Evolutionary conservation across 2,329 filamentous ascomycete genomes (phyloP).

Genomic region (Metarhizium robertsii): DNA sequence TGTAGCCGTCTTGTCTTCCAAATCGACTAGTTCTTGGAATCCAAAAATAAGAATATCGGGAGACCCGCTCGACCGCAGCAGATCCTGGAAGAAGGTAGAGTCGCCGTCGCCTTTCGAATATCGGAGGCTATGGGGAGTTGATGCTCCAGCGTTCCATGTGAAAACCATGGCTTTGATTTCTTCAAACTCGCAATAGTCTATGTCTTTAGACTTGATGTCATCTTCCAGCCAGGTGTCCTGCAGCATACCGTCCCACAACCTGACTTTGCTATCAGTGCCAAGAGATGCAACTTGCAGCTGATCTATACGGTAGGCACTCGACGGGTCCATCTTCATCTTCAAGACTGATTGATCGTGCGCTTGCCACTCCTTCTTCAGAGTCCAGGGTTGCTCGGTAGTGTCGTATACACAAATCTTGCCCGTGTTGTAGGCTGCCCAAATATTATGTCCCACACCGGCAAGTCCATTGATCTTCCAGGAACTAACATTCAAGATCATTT

Average conservation of each 20-base stretch:
- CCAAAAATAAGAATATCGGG: conserved; percentile 92
- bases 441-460: conserved; percentile 65
- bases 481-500: conserved; percentile 78
- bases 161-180: conserved; percentile 72
- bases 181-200: conserved; percentile 76
- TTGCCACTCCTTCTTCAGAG: conserved; percentile 87
- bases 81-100: conserved; percentile 68
- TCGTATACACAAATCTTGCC: conserved; percentile 94
- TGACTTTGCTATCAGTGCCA: conserved; percentile 76
- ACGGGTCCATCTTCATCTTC: conserved; percentile 66
- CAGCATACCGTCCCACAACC: conserved; percentile 85
- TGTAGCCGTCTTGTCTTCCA: conserved; percentile 94
- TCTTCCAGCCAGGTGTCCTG: conserved; percentile 91
- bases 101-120: conserved; percentile 64
- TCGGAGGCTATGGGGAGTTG: conserved; percentile 74
- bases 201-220: conserved; percentile 76
- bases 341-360: conserved; percentile 79
- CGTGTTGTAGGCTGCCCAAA: conserved; percentile 94
- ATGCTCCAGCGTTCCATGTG: conserved; percentile 97
- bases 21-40: conserved; percentile 95
- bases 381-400: conserved; percentile 72
- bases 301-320: conserved; percentile 78
- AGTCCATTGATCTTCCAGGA: conserved; percentile 92
- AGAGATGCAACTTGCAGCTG: conserved; percentile 78
- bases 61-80: conserved; percentile 65